phyloP scores from a whole-genome alignment of 2,329 filamentous ascomycete species.

The Trichoderma sp. region DNA sequence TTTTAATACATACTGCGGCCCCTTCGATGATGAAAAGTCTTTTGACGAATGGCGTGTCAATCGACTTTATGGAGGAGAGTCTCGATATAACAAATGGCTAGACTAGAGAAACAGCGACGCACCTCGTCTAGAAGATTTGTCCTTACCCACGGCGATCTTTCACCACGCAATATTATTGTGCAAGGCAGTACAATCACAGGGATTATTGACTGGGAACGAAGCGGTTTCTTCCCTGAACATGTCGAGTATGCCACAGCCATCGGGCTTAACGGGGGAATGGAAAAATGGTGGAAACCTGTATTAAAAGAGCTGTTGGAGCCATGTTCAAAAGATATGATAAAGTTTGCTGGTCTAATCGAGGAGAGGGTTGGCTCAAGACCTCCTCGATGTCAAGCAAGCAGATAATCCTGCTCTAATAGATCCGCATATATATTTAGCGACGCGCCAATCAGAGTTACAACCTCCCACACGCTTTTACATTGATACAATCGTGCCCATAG shows the following conservation, averaged over 20 bases:
- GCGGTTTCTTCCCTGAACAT: conserved; percentile 14
- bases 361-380: background rate
- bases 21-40: background rate
- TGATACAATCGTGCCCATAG: background rate
- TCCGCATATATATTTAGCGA: conserved; percentile 10
- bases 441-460: background rate
- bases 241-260: conserved; percentile 8
- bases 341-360: conserved; percentile 4
- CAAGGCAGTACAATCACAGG: background rate
- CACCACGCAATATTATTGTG: conserved; percentile 11
- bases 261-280: background rate
- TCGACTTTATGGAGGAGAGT: background rate
- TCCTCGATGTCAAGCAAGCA: background rate
- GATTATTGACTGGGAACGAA: conserved; percentile 14
- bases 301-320: background rate
- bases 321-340: background rate
- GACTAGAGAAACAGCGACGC: background rate
- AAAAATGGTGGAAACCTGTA: conserved; percentile 11
- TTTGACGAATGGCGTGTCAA: background rate
- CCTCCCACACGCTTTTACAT: conserved; percentile 1
- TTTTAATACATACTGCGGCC: background rate
- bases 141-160: conserved; percentile 26
- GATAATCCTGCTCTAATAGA: background rate
- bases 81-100: background rate
- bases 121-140: conserved; percentile 13